These are phyloP conservation scores for Coccomyxa subellipsoidea DNA, from an alignment of 163 green algal genomes.

Conservation along the genomic window DNA sequence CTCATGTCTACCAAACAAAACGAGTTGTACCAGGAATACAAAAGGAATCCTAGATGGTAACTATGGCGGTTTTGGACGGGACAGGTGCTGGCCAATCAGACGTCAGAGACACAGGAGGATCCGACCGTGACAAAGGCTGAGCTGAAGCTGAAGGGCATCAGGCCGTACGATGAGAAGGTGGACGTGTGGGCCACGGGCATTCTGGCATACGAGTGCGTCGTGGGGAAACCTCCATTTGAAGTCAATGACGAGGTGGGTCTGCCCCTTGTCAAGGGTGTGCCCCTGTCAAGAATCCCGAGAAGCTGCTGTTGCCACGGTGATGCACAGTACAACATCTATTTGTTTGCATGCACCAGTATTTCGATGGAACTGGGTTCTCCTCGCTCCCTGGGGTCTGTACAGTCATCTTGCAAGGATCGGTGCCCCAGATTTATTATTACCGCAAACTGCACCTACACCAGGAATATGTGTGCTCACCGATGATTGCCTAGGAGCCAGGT, in stretches of 20 bases:
- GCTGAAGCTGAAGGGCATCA: conserved; percentile 45
- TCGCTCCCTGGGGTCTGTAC: not conserved
- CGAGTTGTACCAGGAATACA: too few relatives aligned
- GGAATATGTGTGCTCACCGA: too few relatives aligned
- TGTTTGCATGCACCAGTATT: not conserved
- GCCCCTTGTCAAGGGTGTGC: not conserved
- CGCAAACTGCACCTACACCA: too few relatives aligned
- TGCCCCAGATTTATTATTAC: too few relatives aligned
- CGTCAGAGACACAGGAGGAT: conserved; percentile 51
- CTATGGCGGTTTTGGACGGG: too few relatives aligned
- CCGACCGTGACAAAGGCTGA: conserved; percentile 23
- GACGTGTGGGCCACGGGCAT: conserved; percentile 76
- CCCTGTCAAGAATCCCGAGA: not conserved
- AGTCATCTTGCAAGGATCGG: not conserved
- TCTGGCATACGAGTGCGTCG: conserved; percentile 73
- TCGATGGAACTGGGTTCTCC: not conserved
- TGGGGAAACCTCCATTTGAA: conserved; percentile 73
- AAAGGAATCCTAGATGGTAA: too few relatives aligned
- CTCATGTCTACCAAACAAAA: not conserved
- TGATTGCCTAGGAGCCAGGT: too few relatives aligned
- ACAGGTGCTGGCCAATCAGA: conserved; percentile 60
- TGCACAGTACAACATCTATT: too few relatives aligned
- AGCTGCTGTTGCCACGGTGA: not conserved
- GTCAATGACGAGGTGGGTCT: conserved; percentile 59
- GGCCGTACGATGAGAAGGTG: conserved; percentile 56